These are phyloP conservation scores for Fusarium proliferatum DNA, from an alignment of 2,329 filamentous ascomycete genomes.

Conservation along the genomic window DNA sequence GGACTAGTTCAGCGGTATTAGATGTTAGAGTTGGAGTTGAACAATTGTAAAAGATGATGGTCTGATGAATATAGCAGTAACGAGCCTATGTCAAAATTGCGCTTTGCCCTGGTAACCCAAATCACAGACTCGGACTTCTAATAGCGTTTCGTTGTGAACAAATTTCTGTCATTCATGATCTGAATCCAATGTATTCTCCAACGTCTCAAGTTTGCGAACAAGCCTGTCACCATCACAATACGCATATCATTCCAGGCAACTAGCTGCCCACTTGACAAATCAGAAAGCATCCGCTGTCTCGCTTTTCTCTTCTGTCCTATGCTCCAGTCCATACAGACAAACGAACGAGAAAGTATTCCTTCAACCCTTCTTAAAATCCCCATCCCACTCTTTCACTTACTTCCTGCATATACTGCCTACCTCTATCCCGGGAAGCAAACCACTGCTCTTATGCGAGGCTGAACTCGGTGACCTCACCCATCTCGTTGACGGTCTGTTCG, in stretches of 20 bases:
- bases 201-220: background rate
- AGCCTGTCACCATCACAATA: background rate
- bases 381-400: background rate
- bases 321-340: slow-evolving; percentile 1
- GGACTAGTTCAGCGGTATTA: slow-evolving; percentile 18
- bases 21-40: slow-evolving; percentile 39
- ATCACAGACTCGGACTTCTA: background rate
- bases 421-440: background rate
- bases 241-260: background rate
- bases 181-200: background rate
- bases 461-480: slow-evolving; percentile 85
- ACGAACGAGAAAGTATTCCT: slow-evolving; percentile 1
- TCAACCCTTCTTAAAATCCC: background rate
- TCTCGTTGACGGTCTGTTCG: slow-evolving; percentile 76
- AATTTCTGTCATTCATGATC: background rate
- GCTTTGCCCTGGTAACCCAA: background rate
- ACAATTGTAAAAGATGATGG: slow-evolving; percentile 36
- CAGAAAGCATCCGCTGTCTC: slow-evolving; percentile 30
- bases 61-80: slow-evolving; percentile 11
- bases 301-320: slow-evolving; percentile 31
- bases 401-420: background rate
- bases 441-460: slow-evolving; percentile 68
- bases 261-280: slow-evolving; percentile 23
- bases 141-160: background rate
- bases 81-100: background rate